Evolutionary conservation across 2,329 filamentous ascomycete species (phyloP), one percentile per base, ranked within the genome.

Genomic region (Aspergillus quadrilineatus): DNA sequence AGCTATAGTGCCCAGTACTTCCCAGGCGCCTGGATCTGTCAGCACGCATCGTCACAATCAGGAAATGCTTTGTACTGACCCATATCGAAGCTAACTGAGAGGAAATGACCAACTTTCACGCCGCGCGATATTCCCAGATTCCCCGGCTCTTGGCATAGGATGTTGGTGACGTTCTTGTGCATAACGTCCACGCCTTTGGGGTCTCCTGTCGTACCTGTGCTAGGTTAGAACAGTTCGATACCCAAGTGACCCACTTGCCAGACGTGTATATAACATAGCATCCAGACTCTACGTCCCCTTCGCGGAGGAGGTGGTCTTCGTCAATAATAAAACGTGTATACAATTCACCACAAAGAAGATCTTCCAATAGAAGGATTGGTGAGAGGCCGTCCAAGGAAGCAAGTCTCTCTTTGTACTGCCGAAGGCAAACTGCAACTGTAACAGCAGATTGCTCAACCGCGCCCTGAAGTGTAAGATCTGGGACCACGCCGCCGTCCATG

Each of bases 251-350:
- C 10, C 3, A 53, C 43, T 29, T 26, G 47, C 56, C 56, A 14
- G 56, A 58, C 4, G 56, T 58, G 37, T 55, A 58, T 22, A 58
- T 55, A 17, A 58, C 47, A 45, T 58, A 58, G 48, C 56, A 58
- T 6, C 56, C 56, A 1, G 52, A 55, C 26, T 36, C 17, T 8
- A 26, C 44, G 34, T 55, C 36, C 1, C 56, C 56, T n/a, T 55
- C 47, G 12, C 56, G 55, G 4, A 55, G 32, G 2, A 44, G 17
- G 17, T 22, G 15, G 22, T 42, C 14, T 8, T 12, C 30, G 14
- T 32, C 30, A 28, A 44, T 4, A 12, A 14, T 6, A n/a, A 43
- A 45, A 7, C 32, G 26, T 26, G 48, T 36, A 30, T 10, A 46
- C 12, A 34, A 36, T 32, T 22, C 43, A 10, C 39, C 39, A 8